phyloP scores from a whole-genome alignment of 2,329 filamentous ascomycete genomes.

The Lachnellula arida region DNA sequence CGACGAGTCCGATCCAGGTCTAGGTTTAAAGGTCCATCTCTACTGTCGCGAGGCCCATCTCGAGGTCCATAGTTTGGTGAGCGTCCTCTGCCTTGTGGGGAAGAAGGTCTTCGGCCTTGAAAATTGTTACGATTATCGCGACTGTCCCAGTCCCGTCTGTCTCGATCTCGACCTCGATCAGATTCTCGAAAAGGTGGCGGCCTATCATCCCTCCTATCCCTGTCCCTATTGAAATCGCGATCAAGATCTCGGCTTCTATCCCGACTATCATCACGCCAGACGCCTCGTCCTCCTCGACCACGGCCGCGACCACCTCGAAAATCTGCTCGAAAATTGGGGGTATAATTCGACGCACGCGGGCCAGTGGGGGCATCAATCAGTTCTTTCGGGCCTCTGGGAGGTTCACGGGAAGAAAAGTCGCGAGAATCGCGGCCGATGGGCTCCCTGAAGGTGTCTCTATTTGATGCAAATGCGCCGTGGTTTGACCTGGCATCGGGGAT shows the following conservation, averaged over 20 bases:
- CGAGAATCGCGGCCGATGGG: constrained; percentile 30
- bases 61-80: constrained; percentile 61
- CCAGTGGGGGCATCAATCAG: constrained; percentile 60
- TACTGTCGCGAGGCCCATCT: constrained; percentile 34
- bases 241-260: constrained; percentile 35
- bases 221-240: constrained; percentile 41
- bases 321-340: constrained; percentile 55
- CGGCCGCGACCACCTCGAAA: constrained; percentile 47
- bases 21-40: constrained; percentile 54
- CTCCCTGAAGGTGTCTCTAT: constrained; percentile 55
- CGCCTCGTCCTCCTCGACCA: constrained; percentile 47
- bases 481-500: constrained; percentile 25
- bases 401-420: constrained; percentile 54
- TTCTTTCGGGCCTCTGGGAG: constrained; percentile 77
- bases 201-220: constrained; percentile 49
- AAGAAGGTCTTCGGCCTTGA: constrained; percentile 56
- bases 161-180: constrained; percentile 52
- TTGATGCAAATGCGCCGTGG: constrained; percentile 54
- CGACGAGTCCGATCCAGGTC: constrained; percentile 64
- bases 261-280: constrained; percentile 38
- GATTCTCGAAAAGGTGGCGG: constrained; percentile 46
- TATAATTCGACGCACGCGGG: constrained; percentile 62
- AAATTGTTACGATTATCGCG: constrained; percentile 42
- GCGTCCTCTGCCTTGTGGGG: constrained; percentile 53
- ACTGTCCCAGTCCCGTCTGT: constrained; percentile 46